Percentiles rank a stretch among this genome's conserved stretches.
Conservation (phyloP, 805 yeast genomes). For the Cyberlindnera maritima region DNA sequence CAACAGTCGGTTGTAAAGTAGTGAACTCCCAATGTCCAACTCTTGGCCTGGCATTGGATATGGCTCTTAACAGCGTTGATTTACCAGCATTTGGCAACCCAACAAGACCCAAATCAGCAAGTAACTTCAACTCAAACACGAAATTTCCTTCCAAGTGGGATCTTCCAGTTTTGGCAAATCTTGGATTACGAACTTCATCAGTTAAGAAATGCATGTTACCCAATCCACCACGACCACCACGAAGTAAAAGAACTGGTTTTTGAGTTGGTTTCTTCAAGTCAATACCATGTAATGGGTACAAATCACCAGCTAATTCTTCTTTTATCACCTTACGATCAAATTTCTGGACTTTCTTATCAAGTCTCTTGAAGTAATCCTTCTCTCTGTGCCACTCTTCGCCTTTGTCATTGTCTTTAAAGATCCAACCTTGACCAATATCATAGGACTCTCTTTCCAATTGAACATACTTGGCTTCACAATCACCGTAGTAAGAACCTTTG, state of each 20-base stretch:
- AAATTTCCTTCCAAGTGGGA: conserved; percentile 62
- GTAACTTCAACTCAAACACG: conserved; percentile 76
- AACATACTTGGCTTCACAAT: conserved; percentile 38
- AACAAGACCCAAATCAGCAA: conserved; percentile 92
- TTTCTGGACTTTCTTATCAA: conserved; percentile 60
- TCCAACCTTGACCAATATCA: conserved; percentile 82
- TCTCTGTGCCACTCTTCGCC: conserved; percentile 66
- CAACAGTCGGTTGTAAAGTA: conserved; percentile 87
- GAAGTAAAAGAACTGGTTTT: conserved; percentile 64
- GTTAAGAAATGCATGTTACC: conserved; percentile 96
- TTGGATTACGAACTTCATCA: conserved; percentile 78
- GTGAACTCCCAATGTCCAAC: conserved; percentile 98
- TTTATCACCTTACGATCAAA: conserved; percentile 59
- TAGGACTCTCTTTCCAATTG: conserved; percentile 66
- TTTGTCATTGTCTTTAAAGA: conserved; percentile 63
- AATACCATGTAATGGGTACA: conserved; percentile 77
- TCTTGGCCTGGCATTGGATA: conserved; percentile 84
- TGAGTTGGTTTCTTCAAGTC: conserved; percentile 63
- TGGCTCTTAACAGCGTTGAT: conserved; percentile 81
- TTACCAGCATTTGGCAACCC: conserved; percentile 98
- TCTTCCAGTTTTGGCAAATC: conserved; percentile 83
- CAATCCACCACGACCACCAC: conserved; percentile 92
- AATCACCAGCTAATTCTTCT: conserved; percentile 61
- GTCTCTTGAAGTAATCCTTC: conserved; percentile 61
- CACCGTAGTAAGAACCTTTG: conserved; percentile 24